Percentiles rank a stretch among this genome's conserved stretches.
Conservation (phyloP, 2,329 filamentous ascomycete genomes). For the Aspergillus sp. region DNA sequence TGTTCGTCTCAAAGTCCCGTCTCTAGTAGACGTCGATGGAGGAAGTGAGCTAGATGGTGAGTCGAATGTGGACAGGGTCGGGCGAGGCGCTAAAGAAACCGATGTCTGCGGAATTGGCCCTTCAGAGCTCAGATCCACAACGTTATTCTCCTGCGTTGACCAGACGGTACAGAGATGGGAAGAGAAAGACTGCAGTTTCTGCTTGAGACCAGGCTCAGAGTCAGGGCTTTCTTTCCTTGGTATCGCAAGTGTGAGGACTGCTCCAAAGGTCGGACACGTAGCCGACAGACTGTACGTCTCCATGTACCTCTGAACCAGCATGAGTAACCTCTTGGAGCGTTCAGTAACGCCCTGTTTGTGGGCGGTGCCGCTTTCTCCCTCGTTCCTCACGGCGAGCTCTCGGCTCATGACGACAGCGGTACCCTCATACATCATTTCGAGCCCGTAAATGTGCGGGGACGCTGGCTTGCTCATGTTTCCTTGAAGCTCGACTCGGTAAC, state of each 20-base stretch:
- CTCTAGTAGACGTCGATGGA: neutral
- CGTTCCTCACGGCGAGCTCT: slow-evolving; percentile 23
- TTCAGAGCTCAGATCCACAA: neutral
- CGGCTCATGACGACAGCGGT: slow-evolving; percentile 24
- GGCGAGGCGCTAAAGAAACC: neutral
- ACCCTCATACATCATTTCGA: slow-evolving; percentile 35
- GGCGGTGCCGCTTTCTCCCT: slow-evolving; percentile 18
- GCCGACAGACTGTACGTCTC: slow-evolving; percentile 42
- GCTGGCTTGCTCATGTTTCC: slow-evolving; percentile 20
- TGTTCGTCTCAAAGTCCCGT: slow-evolving; percentile 2
- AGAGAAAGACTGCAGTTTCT: slow-evolving; percentile 26
- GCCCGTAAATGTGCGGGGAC: slow-evolving; percentile 33
- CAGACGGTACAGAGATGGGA: slow-evolving; percentile 31
- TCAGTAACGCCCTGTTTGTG: slow-evolving; percentile 30
- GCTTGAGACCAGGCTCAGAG: slow-evolving; percentile 25
- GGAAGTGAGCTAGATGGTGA: slow-evolving; percentile 4
- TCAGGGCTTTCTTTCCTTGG: slow-evolving; percentile 13
- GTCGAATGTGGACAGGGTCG: slow-evolving; percentile 5
- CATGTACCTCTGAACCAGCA: slow-evolving; percentile 38
- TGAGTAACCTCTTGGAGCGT: slow-evolving; percentile 34
- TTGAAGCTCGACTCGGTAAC: slow-evolving; percentile 30
- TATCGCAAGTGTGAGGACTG: slow-evolving; percentile 37
- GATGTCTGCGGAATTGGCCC: neutral
- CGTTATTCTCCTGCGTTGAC: slow-evolving; percentile 16
- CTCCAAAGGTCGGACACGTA: slow-evolving; percentile 42